A percentile compares a stretch with the other conserved stretches of the same genome.
Conservation (phyloP, 139 green algal species). For the Edaphochlamys debaryana region DNA sequence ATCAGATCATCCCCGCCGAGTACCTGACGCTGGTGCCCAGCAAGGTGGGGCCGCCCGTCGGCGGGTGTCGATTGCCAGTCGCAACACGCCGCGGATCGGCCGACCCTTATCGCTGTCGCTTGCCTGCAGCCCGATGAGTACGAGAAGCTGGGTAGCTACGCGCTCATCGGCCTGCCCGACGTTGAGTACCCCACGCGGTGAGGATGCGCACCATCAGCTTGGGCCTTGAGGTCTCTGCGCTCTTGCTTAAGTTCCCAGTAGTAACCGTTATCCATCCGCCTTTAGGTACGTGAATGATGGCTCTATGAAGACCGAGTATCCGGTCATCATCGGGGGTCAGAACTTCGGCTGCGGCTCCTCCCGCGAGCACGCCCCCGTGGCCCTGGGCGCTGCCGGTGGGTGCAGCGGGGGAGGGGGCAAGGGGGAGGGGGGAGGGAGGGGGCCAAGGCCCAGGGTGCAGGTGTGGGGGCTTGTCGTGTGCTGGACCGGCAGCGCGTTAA, state of each 20-base stretch:
- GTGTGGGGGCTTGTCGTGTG: not conserved
- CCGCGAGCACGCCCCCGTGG: conserved; percentile 93
- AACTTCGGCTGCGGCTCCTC: conserved; percentile 97
- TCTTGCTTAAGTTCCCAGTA: no score
- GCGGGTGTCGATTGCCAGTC: no score
- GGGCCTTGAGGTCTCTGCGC: no score
- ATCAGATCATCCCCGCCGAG: conserved; percentile 98
- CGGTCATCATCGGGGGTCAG: conserved; percentile 90
- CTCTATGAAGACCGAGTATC: conserved; percentile 93
- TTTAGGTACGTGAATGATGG: conserved; percentile 78
- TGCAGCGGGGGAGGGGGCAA: no score
- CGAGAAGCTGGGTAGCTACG: conserved; percentile 96
- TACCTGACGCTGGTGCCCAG: conserved; percentile 95
- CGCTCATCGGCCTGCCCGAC: conserved; percentile 88
- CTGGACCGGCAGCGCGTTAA: no score
- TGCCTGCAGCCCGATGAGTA: conserved; percentile 90
- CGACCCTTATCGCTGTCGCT: not conserved
- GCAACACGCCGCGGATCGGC: not conserved
- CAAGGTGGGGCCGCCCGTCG: conserved; percentile 84
- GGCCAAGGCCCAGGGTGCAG: no score
- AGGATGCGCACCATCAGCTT: no score
- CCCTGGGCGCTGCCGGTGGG: conserved; percentile 84
- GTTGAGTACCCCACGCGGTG: conserved; percentile 76
- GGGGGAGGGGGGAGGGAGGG: no score
- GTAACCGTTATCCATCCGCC: no score